Conservation (phyloP, 176 grass and related monocot species). For the Avena sativa region DNA sequence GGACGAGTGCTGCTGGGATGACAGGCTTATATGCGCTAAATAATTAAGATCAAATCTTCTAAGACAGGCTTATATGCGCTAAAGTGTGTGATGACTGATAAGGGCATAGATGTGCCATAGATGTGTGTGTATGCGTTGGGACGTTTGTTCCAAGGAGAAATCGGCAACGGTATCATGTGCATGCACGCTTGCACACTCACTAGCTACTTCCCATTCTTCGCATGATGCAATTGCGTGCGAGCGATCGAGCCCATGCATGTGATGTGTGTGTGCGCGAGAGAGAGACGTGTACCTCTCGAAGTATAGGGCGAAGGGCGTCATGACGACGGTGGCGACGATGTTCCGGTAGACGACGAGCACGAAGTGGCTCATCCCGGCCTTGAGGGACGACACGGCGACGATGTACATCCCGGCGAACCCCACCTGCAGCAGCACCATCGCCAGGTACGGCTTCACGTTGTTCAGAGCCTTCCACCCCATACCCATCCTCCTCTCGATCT, state of each 20-base stretch:
- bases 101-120: too few relatives aligned
- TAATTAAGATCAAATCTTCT: not conserved
- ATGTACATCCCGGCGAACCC: constrained; percentile 94
- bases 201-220: not conserved
- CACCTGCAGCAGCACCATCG: constrained; percentile 87
- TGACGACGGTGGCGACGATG: constrained; percentile 61
- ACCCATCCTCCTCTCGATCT: constrained; percentile 37
- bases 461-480: constrained; percentile 48
- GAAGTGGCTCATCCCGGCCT: constrained; percentile 88
- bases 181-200: too few relatives aligned
- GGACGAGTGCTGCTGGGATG: not conserved
- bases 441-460: constrained; percentile 78
- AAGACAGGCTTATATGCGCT: not conserved
- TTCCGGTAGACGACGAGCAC: constrained; percentile 93
- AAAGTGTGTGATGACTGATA: not conserved
- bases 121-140: too few relatives aligned
- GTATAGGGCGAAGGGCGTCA: constrained; percentile 83
- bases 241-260: not conserved
- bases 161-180: not conserved
- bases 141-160: not conserved
- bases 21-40: too few relatives aligned
- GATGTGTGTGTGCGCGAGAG: not conserved
- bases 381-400: constrained; percentile 67
- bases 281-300: constrained; percentile 63
- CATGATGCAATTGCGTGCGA: not conserved